phyloP scores from a whole-genome alignment of 2,329 filamentous ascomycete species.

The Aspergillus neoniger region DNA sequence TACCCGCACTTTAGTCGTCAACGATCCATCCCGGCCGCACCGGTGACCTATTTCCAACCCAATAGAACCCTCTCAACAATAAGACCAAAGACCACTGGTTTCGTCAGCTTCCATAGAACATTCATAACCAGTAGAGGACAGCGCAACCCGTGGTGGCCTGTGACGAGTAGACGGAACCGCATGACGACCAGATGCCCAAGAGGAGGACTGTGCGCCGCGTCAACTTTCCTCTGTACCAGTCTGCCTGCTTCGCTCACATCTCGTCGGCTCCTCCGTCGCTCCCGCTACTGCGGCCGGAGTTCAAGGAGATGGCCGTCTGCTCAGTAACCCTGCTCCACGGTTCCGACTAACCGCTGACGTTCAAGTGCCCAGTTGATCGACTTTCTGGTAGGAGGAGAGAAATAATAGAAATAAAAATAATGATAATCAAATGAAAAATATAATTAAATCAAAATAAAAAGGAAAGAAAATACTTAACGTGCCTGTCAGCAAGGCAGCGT shows the following conservation, averaged over 20 bases:
- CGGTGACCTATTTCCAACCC: neutral
- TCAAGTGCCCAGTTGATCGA: neutral
- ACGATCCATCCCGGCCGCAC: neutral
- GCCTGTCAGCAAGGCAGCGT: neutral
- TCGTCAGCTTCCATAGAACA: constrained; percentile 20
- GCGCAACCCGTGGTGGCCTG: constrained; percentile 18
- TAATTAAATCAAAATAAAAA: too few species aligned
- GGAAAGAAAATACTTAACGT: too few species aligned
- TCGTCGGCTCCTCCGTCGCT: neutral
- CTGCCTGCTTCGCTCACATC: neutral
- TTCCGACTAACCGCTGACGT: neutral
- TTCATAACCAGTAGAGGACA: constrained; percentile 18
- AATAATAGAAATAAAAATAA: too few species aligned
- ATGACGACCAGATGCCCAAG: constrained; percentile 18
- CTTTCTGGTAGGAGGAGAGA: neutral
- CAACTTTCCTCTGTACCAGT: constrained; percentile 6
- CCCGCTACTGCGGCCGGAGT: neutral
- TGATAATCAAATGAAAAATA: too few species aligned
- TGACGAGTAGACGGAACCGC: constrained; percentile 19
- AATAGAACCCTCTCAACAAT: neutral
- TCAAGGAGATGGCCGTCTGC: too few species aligned
- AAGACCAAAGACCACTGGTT: constrained; percentile 7
- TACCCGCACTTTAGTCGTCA: neutral
- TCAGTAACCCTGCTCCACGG: neutral
- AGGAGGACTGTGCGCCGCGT: constrained; percentile 25